Percentiles rank a stretch among this genome's conserved stretches.
phyloP scores from a whole-genome alignment of 225 moss, liverwort and hornwort genomes.

The Asterella californica region DNA sequence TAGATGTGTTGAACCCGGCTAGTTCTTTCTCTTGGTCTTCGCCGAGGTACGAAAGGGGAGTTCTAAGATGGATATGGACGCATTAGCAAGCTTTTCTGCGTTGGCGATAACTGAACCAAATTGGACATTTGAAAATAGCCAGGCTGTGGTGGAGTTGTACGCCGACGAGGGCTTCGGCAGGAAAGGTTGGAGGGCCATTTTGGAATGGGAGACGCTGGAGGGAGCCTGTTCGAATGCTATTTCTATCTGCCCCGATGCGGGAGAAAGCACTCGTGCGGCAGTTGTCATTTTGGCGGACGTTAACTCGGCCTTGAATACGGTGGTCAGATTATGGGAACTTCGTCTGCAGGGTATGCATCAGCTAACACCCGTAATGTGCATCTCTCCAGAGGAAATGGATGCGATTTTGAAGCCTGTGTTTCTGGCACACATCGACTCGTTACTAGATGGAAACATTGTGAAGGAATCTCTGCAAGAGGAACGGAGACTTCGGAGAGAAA shows the following conservation, averaged over 20 bases:
- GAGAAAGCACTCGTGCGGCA: slow-evolving; percentile 16
- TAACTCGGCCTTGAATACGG: slow-evolving; percentile 8
- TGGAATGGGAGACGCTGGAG: slow-evolving; percentile 14
- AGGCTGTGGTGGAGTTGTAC: slow-evolving; percentile 29
- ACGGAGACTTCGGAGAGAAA: slow-evolving; percentile 4
- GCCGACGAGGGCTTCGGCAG: slow-evolving; percentile 17
- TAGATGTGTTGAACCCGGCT: neutral
- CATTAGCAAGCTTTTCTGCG: neutral
- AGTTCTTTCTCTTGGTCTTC: neutral
- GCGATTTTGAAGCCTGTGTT: slow-evolving; percentile 22
- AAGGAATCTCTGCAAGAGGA: slow-evolving; percentile 5
- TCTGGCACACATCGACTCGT: slow-evolving; percentile 20
- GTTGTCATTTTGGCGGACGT: slow-evolving; percentile 19
- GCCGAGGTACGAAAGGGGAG: neutral
- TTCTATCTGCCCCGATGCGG: slow-evolving; percentile 2
- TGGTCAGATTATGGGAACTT: slow-evolving; percentile 34
- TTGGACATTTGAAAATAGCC: neutral
- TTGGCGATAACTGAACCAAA: neutral
- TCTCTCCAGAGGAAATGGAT: slow-evolving; percentile 9
- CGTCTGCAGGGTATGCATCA: slow-evolving; percentile 28
- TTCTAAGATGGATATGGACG: neutral
- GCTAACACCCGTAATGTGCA: slow-evolving; percentile 21
- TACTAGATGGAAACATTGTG: slow-evolving; percentile 23
- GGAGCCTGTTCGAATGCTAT: slow-evolving; percentile 21
- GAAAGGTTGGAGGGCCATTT: slow-evolving; percentile 7